Evolutionary conservation across 2,329 filamentous ascomycete species (phyloP).

Genomic region (Scortechinia acanthostroma): DNA sequence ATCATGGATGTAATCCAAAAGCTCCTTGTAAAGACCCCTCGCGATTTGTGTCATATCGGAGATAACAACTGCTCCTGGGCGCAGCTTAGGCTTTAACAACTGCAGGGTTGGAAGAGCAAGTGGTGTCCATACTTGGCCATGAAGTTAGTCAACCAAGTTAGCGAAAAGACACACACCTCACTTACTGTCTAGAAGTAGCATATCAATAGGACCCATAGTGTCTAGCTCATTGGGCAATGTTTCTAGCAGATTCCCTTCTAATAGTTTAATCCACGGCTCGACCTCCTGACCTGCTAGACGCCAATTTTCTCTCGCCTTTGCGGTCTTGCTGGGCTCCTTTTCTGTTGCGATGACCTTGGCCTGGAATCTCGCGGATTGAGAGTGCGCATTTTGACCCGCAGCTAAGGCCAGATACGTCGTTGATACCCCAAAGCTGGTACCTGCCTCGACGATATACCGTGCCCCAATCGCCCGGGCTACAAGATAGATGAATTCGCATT

Average conservation of each 20-base stretch:
- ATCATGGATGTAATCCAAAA: constrained; percentile 9
- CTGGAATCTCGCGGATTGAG: not conserved
- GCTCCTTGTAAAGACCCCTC: constrained; percentile 18
- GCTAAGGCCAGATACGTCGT: constrained; percentile 9
- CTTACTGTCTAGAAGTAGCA: constrained; percentile 38
- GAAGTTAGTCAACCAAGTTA: not conserved
- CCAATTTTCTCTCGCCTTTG: constrained; percentile 17
- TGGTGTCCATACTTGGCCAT: constrained; percentile 26
- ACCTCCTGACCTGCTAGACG: constrained; percentile 17
- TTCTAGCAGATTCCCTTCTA: constrained; percentile 27
- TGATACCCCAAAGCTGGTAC: constrained; percentile 7
- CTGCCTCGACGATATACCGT: constrained; percentile 7
- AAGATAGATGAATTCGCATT: constrained; percentile 31
- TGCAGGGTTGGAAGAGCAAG: constrained; percentile 26
- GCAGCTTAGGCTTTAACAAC: constrained; percentile 19
- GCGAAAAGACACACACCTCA: constrained; percentile 6
- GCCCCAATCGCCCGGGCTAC: constrained; percentile 16
- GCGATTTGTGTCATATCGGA: constrained; percentile 23
- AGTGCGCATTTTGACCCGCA: constrained; percentile 6
- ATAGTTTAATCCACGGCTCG: constrained; percentile 20
- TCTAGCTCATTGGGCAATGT: constrained; percentile 20
- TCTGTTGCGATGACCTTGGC: constrained; percentile 7
- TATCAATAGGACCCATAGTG: constrained; percentile 20
- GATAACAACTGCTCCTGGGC: constrained; percentile 22
- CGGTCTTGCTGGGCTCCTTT: constrained; percentile 6